Evolutionary conservation across 495 filamentous ascomycete species (phyloP).

Genomic region (Penicillium malachiteum): DNA sequence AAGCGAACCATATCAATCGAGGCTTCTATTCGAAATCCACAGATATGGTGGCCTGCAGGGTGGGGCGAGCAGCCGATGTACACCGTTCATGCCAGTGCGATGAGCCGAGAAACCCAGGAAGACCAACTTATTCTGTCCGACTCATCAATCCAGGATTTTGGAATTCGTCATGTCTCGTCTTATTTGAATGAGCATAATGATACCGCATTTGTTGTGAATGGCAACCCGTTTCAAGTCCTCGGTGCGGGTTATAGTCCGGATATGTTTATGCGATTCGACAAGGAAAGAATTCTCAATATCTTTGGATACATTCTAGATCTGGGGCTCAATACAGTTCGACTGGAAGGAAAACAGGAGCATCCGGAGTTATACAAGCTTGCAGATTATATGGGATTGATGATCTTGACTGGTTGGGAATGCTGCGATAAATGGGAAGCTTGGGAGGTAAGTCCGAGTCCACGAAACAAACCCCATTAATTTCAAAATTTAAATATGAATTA

Average conservation of each 20-base stretch:
- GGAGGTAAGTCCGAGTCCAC: slow-evolving; percentile 28
- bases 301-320: slow-evolving; percentile 55
- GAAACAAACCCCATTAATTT: no score
- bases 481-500: not conserved
- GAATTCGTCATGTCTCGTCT: slow-evolving; percentile 55
- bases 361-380: slow-evolving; percentile 57
- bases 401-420: slow-evolving; percentile 66
- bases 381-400: slow-evolving; percentile 59
- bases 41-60: slow-evolving; percentile 75
- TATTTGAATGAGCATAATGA: slow-evolving; percentile 53
- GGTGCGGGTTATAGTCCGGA: slow-evolving; percentile 61
- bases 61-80: slow-evolving; percentile 79
- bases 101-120: slow-evolving; percentile 21
- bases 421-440: slow-evolving; percentile 70
- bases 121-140: slow-evolving; percentile 41
- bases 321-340: slow-evolving; percentile 60
- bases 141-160: slow-evolving; percentile 40
- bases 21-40: slow-evolving; percentile 49
- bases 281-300: slow-evolving; percentile 40
- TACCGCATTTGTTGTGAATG: slow-evolving; percentile 55
- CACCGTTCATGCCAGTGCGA: slow-evolving; percentile 42
- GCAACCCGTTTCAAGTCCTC: slow-evolving; percentile 55
- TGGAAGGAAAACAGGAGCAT: slow-evolving; percentile 67
- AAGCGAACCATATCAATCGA: slow-evolving; percentile 38
- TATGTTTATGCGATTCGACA: slow-evolving; percentile 59